Percentiles rank a stretch among this genome's conserved stretches.
Evolutionary conservation across 495 filamentous ascomycete species (phyloP).

Genomic region (Aspergillus conjunctus): DNA sequence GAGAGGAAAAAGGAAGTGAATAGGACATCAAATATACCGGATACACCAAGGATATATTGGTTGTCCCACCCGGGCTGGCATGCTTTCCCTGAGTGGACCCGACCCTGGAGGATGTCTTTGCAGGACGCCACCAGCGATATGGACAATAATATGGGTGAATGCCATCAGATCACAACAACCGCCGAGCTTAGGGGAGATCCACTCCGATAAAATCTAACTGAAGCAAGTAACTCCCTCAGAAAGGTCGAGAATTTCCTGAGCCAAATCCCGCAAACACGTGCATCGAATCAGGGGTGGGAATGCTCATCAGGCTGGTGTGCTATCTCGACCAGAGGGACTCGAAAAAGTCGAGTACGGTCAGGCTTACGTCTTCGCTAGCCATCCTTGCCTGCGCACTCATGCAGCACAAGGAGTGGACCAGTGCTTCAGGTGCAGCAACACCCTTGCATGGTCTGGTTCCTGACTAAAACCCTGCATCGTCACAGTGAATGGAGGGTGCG

Average conservation of each 20-base stretch:
- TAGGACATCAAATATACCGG: slow-evolving; percentile 19
- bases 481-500: slow-evolving; percentile 4
- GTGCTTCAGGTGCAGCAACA: slow-evolving; percentile 17
- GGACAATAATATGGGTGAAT: background rate
- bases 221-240: slow-evolving; percentile 11
- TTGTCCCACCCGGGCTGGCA: slow-evolving; percentile 28
- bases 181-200: slow-evolving; percentile 19
- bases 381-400: slow-evolving; percentile 24
- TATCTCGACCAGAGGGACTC: background rate
- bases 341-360: slow-evolving; percentile 6
- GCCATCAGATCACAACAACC: slow-evolving; percentile 25
- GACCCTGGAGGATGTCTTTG: slow-evolving; percentile 18
- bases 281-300: slow-evolving; percentile 9
- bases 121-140: slow-evolving; percentile 18
- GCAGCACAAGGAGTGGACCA: slow-evolving; percentile 19
- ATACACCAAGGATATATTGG: slow-evolving; percentile 16
- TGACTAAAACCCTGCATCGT: slow-evolving; percentile 18
- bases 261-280: background rate
- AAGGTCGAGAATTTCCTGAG: background rate
- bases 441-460: slow-evolving; percentile 26
- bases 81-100: slow-evolving; percentile 26
- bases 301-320: slow-evolving; percentile 5
- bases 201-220: slow-evolving; percentile 5
- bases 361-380: slow-evolving; percentile 19
- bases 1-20: slow-evolving; percentile 1